Evolutionary conservation across 345 rosid species (phyloP).

Genomic region (Boechera retrofracta): DNA sequence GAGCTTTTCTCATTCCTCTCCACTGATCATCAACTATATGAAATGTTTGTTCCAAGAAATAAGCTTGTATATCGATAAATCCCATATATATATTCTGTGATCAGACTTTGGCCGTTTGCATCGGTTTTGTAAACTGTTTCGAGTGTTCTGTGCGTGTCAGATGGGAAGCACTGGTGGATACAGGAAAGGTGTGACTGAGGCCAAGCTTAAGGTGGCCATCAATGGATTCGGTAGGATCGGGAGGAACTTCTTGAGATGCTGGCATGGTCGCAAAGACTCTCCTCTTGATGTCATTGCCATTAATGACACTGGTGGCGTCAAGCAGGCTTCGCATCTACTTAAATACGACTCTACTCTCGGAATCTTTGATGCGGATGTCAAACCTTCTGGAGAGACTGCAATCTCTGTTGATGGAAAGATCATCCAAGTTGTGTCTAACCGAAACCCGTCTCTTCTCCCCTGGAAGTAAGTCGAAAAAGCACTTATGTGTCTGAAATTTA

Average conservation of each 20-base stretch:
- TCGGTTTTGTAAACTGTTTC: conserved; percentile 10
- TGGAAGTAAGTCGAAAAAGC: conserved; percentile 68
- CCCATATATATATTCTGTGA: neutral
- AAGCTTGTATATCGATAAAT: conserved; percentile 2
- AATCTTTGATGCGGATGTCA: conserved; percentile 86
- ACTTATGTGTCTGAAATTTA: neutral
- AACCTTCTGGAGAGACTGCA: conserved; percentile 70
- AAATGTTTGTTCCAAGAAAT: conserved; percentile 15
- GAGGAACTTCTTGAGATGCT: conserved; percentile 95
- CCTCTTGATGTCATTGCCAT: conserved; percentile 89
- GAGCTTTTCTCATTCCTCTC: no score
- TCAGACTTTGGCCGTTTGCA: neutral
- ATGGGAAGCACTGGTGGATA: conserved; percentile 69
- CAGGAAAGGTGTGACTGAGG: conserved; percentile 71
- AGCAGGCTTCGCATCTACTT: conserved; percentile 95
- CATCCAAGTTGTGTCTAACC: conserved; percentile 80
- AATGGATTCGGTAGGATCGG: conserved; percentile 95
- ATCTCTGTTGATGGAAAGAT: conserved; percentile 95
- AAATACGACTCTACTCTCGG: conserved; percentile 96
- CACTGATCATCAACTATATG: conserved; percentile 12
- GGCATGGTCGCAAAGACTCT: conserved; percentile 95
- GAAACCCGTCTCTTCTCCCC: conserved; percentile 78
- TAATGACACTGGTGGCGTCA: conserved; percentile 84
- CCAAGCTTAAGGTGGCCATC: conserved; percentile 90
- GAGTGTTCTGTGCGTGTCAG: conserved; percentile 45